Evolutionary conservation across 305 asterid genomes (phyloP).

Genomic region (Fraxinus angustifolia): DNA sequence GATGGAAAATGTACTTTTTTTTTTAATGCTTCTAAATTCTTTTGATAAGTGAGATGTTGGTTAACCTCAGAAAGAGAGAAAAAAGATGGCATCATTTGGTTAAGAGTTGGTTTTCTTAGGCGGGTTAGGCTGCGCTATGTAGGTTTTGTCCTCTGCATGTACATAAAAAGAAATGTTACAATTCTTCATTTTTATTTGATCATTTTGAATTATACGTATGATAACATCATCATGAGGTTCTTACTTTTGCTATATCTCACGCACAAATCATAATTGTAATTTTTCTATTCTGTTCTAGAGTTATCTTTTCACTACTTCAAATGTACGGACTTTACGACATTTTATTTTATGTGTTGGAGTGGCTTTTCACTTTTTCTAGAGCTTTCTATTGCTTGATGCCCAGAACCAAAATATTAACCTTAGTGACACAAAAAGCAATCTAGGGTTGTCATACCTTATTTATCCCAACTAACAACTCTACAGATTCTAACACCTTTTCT

Average conservation of each 20-base stretch:
- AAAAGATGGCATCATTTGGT: neutral
- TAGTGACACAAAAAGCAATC: neutral
- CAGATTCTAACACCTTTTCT: neutral
- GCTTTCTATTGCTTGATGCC: neutral
- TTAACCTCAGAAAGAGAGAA: conserved; percentile 2
- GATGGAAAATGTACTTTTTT: conserved; percentile 9
- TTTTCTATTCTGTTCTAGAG: neutral
- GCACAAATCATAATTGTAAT: neutral
- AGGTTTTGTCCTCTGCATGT: neutral
- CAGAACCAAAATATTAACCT: neutral
- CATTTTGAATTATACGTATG: neutral
- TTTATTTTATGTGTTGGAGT: neutral
- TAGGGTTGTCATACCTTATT: conserved; percentile 1
- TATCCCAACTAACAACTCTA: neutral
- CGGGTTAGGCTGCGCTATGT: neutral
- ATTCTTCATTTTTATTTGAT: neutral
- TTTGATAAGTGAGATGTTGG: conserved; percentile 6
- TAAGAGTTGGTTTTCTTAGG: neutral
- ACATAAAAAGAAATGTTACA: neutral
- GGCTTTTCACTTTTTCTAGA: neutral
- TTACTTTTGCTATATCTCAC: neutral
- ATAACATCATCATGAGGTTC: neutral
- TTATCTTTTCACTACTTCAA: neutral
- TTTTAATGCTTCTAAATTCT: neutral
- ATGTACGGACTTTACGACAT: neutral